Base-by-base conservation (phyloP, 148 eudicot species). In the Silene latifolia region DNA sequence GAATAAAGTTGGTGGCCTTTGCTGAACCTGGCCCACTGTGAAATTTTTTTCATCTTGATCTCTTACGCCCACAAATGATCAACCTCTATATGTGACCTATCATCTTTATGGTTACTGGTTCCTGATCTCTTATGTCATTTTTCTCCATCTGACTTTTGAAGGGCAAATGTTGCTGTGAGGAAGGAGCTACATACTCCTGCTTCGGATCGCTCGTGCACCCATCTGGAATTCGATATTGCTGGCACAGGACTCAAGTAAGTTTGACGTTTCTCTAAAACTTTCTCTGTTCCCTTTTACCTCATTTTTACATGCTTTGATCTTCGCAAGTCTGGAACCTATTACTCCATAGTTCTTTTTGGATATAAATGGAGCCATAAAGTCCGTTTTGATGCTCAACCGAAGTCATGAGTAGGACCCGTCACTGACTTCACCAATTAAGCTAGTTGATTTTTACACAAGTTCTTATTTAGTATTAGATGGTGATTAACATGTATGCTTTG, bases 131-230 rank as follows among this genome's bases (percentile, higher is more conserved):
- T 59, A 21, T 69, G 20, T 76, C 8, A 35, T 67, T 20, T 74
- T 62, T 23, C 73, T 25, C 76, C 63, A 74, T 63, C 73, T 85
- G 53, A 60, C 44, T 32, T 65, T 21, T 85, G 76, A 27, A 94
- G 94, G 73, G 83, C 87, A 24, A 88, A 86, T 82, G 99, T 95
- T 57, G 96, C 96, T 86, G 91, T 90, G 72, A 90, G 77, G 83
- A 92, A 24, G 80, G 99, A 95, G 86, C 91, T 95, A 78, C 99
- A 95, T 25, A 80, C 87, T 23, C 87, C 92, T 35, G 90, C 88
- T 69, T 95, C 99, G 24, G 99, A 95, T 67, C 97, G 99, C 75
- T 92, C 97, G 67, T 95, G 99, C 87, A 92, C 90, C 20, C 99
- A 95, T 81, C 77, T 95, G 83, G 99, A 95, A 75, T 92, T 95